Conservation (phyloP, 441 rosid genomes). For the Syzygium syzygioides region DNA sequence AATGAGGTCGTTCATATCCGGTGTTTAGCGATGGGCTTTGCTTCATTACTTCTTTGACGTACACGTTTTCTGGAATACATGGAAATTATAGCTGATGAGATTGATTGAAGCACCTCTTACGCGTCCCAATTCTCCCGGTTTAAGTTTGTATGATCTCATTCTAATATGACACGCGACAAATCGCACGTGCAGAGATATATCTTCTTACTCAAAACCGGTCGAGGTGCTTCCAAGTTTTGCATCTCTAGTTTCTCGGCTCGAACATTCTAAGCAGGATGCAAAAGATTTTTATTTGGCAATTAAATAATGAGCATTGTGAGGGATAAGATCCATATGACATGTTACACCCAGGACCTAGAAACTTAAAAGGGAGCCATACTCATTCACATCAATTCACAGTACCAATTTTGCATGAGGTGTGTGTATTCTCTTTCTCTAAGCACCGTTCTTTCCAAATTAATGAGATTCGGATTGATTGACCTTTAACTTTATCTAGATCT, state of each 20-base stretch:
- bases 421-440: no score
- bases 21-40: fast-evolving
- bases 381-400: background rate
- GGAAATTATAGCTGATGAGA: no score
- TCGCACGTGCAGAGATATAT: no score
- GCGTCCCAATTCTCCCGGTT: fast-evolving
- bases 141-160: background rate
- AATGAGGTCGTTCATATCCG: fast-evolving
- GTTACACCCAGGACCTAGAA: background rate
- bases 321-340: background rate
- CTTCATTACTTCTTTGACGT: background rate
- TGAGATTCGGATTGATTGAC: no score
- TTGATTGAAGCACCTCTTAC: fast-evolving
- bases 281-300: background rate
- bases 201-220: no score
- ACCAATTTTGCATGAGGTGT: background rate
- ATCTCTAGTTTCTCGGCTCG: background rate
- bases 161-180: no score
- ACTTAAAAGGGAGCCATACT: no score
- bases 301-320: background rate
- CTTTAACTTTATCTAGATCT: background rate
- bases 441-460: no score
- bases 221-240: background rate
- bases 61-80: fast-evolving
- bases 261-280: background rate